phyloP scores from a whole-genome alignment of 176 grass and related monocot species.

The Olyra latifolia region DNA sequence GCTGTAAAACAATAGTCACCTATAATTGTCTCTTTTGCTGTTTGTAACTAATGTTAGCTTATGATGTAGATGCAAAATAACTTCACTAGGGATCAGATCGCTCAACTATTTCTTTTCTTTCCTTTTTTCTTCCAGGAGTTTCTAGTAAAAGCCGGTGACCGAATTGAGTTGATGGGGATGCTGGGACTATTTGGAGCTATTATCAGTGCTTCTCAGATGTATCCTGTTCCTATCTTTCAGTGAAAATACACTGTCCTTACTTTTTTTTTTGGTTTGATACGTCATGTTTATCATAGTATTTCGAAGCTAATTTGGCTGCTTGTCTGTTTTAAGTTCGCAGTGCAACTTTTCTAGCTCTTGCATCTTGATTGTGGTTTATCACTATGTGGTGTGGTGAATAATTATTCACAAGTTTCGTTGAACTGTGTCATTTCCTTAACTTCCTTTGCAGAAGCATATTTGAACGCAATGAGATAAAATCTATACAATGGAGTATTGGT shows the following conservation, averaged over 20 bases:
- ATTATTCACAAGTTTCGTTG: not conserved
- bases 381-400: not conserved
- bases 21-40: not conserved
- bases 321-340: not conserved
- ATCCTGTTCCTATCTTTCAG: slow-evolving; percentile 28
- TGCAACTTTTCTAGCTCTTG: not conserved
- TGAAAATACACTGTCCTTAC: not conserved
- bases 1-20: not conserved
- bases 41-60: not conserved
- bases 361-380: not conserved
- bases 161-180: slow-evolving; percentile 78
- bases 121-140: slow-evolving; percentile 57
- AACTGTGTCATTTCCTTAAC: slow-evolving; percentile 14
- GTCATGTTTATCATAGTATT: not conserved
- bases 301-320: not conserved
- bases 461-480: slow-evolving; percentile 59
- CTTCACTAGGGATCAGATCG: not conserved
- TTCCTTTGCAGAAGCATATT: slow-evolving; percentile 57
- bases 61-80: not conserved
- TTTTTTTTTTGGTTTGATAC: not conserved
- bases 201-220: slow-evolving; percentile 67
- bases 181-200: slow-evolving; percentile 67
- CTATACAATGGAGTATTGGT: slow-evolving; percentile 58
- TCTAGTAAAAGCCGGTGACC: slow-evolving; percentile 53
- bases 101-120: not conserved